phyloP scores from a whole-genome alignment of 2,329 filamentous ascomycete species.

The Botrytis fragariae region DNA sequence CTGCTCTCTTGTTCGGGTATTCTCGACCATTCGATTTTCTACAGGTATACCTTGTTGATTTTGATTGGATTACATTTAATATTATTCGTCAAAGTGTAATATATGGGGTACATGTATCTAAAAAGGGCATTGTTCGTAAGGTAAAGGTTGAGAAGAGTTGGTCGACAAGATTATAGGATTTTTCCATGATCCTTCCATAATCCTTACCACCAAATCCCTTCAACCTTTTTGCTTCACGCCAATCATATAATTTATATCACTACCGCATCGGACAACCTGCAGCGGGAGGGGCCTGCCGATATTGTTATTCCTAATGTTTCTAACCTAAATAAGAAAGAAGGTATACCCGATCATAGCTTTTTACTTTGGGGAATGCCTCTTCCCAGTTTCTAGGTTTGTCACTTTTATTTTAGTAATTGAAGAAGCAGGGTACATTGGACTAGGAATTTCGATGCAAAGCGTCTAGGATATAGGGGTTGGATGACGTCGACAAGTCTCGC shows the following conservation, averaged over 20 bases:
- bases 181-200: slow-evolving; percentile 12
- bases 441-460: background rate
- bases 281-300: slow-evolving; percentile 16
- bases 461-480: background rate
- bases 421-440: background rate
- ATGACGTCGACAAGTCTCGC: background rate
- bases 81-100: background rate
- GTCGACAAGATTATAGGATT: background rate
- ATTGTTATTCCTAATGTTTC: background rate
- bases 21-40: background rate
- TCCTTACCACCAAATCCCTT: background rate
- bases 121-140: background rate
- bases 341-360: background rate
- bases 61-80: background rate
- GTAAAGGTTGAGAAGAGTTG: background rate
- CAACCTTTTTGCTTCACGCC: background rate
- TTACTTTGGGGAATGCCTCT: background rate
- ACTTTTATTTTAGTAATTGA: background rate
- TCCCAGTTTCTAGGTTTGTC: background rate
- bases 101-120: background rate
- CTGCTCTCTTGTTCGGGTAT: background rate
- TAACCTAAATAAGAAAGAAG: background rate
- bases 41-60: background rate
- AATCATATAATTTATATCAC: background rate
- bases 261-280: slow-evolving; percentile 6